phyloP scores from a whole-genome alignment of 140 eudicot genomes.

The Flaveria floridana region DNA sequence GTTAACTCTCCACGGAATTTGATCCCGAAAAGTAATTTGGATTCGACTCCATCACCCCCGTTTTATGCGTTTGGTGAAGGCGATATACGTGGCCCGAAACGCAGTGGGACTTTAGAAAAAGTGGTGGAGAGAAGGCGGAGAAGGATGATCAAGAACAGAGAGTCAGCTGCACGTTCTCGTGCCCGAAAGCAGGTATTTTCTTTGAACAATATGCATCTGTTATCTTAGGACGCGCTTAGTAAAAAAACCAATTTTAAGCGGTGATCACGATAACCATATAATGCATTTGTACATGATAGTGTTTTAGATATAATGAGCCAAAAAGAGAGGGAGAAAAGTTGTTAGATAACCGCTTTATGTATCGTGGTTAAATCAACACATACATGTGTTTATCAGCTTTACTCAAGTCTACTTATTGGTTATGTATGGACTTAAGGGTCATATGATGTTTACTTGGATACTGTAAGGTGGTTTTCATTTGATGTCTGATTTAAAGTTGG shows the following conservation, averaged over 20 bases:
- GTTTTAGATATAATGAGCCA: no score
- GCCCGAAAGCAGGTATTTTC: conserved; percentile 77
- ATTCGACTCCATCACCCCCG: conserved; percentile 54
- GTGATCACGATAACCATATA: neutral
- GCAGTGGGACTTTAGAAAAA: conserved; percentile 55
- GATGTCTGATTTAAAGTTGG: neutral
- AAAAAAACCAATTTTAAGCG: no score
- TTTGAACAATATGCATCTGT: neutral
- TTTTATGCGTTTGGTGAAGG: conserved; percentile 48
- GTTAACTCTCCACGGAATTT: conserved; percentile 49
- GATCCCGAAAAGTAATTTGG: conserved; percentile 45
- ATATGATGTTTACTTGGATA: no score
- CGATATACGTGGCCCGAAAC: conserved; percentile 49
- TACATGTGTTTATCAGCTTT: no score
- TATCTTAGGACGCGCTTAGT: neutral
- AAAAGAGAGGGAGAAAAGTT: no score
- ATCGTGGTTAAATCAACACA: no score
- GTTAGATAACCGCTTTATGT: no score
- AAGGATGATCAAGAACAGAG: conserved; percentile 88
- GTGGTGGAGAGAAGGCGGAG: conserved; percentile 80
- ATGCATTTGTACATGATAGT: no score
- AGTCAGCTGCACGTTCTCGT: conserved; percentile 90
- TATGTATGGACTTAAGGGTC: no score
- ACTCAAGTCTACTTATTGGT: no score
- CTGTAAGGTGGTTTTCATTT: no score